These are phyloP conservation scores for Phlebopus sp. DNA, from an alignment of 1,284 basidiomycete genomes.

Conservation along the genomic window DNA sequence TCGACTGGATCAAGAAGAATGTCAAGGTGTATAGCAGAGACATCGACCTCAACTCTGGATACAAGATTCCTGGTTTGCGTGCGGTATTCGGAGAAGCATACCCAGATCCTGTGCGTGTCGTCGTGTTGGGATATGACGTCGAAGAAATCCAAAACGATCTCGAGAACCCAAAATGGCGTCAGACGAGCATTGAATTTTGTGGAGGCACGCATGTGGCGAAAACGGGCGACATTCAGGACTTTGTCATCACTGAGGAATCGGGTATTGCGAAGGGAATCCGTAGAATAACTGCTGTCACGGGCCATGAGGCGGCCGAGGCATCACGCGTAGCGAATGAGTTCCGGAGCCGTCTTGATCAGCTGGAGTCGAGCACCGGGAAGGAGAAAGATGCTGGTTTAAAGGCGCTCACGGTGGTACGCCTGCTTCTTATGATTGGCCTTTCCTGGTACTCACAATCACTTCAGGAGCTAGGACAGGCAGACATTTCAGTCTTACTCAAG, in stretches of 20 bases:
- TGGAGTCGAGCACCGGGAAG: slow-evolving; percentile 68
- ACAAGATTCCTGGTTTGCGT: slow-evolving; percentile 88
- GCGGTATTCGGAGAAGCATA: slow-evolving; percentile 99
- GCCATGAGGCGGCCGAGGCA: slow-evolving; percentile 87
- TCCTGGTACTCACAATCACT: slow-evolving; percentile 7
- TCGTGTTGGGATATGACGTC: slow-evolving; percentile 84
- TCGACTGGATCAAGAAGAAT: slow-evolving; percentile 89
- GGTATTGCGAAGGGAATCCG: slow-evolving; percentile 98
- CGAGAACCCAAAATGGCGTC: slow-evolving; percentile 86
- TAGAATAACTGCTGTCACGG: slow-evolving; percentile 92
- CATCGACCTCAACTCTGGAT: slow-evolving; percentile 76
- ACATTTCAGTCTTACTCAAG: slow-evolving; percentile 87
- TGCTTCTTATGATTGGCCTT: background rate
- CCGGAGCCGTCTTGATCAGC: slow-evolving; percentile 60
- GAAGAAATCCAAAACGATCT: slow-evolving; percentile 86
- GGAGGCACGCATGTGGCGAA: slow-evolving; percentile 96
- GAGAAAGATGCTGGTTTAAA: slow-evolving; percentile 88
- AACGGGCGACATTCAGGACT: slow-evolving; percentile 95
- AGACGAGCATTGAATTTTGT: slow-evolving; percentile 94
- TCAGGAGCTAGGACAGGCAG: slow-evolving; percentile 88
- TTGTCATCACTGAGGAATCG: slow-evolving; percentile 93
- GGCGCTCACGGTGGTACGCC: slow-evolving; percentile 70
- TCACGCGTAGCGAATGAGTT: slow-evolving; percentile 70
- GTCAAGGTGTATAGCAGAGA: slow-evolving; percentile 90
- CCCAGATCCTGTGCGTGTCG: slow-evolving; percentile 96